Conservation (phyloP, 1,139 yeast genomes). For the Diutina pseudorugosa region DNA sequence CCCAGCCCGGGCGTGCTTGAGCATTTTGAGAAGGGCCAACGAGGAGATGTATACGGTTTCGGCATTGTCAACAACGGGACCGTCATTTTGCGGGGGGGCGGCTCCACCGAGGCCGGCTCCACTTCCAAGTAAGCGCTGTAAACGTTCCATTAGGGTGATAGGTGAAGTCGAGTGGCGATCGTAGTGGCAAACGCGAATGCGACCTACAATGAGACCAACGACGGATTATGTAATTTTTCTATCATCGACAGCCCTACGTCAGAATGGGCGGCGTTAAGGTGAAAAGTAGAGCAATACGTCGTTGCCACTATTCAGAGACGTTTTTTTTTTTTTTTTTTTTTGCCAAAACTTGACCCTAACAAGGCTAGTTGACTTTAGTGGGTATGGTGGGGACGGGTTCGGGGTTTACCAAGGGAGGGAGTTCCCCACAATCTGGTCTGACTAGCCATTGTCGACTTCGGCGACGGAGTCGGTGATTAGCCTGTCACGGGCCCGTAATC, state of each 20-base stretch:
- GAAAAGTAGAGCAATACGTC: too few species aligned
- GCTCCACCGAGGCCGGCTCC: conserved; percentile 40
- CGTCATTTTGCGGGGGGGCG: conserved; percentile 45
- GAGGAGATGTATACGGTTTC: conserved; percentile 96
- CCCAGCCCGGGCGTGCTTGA: conserved; percentile 97
- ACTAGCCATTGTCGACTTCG: background rate
- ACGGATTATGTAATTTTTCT: background rate
- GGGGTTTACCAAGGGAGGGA: background rate
- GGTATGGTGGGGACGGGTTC: too few species aligned
- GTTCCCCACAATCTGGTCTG: background rate
- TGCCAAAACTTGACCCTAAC: too few species aligned
- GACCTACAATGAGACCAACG: background rate
- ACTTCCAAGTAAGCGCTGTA: conserved; percentile 60
- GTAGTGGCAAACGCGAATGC: background rate
- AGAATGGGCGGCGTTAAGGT: too few species aligned
- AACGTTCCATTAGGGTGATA: conserved; percentile 44
- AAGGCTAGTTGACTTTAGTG: too few species aligned
- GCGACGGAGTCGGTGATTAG: background rate
- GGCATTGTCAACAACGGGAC: conserved; percentile 83
- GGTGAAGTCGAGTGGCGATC: background rate
- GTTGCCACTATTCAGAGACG: too few species aligned
- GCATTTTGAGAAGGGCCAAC: conserved; percentile 87
- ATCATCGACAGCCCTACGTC: too few species aligned
- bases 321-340: too few species aligned
- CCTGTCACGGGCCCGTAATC: background rate